phyloP scores from a whole-genome alignment of 768 basidiomycete genomes.

The Glaciozyma antarctica region DNA sequence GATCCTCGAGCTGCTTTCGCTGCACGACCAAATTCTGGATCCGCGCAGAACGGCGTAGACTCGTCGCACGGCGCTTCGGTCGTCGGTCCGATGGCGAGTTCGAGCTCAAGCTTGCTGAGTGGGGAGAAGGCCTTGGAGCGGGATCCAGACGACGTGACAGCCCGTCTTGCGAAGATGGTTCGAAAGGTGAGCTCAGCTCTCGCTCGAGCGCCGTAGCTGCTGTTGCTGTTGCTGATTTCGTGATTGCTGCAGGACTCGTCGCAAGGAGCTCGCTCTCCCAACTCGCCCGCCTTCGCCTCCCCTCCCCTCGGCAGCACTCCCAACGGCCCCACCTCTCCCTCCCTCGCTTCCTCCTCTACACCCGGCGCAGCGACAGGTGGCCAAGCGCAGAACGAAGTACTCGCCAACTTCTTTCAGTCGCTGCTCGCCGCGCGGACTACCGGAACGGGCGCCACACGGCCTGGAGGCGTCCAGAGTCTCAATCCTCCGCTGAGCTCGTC shows the following conservation, averaged over 20 bases:
- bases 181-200: slow-evolving; percentile 9
- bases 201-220: too few species aligned
- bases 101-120: slow-evolving; percentile 70
- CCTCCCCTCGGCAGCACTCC: neutral
- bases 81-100: slow-evolving; percentile 85
- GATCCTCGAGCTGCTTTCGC: slow-evolving; percentile 77
- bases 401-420: slow-evolving; percentile 29
- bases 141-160: slow-evolving; percentile 12
- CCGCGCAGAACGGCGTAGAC: neutral
- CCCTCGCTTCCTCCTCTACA: neutral
- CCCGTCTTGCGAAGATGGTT: slow-evolving; percentile 4
- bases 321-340: neutral
- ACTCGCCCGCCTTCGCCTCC: neutral
- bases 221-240: neutral
- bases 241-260: slow-evolving; percentile 1
- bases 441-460: neutral
- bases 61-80: slow-evolving; percentile 47
- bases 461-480: neutral
- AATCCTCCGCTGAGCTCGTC: neutral
- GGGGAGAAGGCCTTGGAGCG: slow-evolving; percentile 61
- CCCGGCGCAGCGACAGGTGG: neutral
- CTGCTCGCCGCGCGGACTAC: neutral
- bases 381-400: slow-evolving; percentile 25
- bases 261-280: slow-evolving; percentile 2
- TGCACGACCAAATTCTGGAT: neutral